Evolutionary conservation across 352 stramenopile species (phyloP).

Genomic region (Thraustotheca clavata): DNA sequence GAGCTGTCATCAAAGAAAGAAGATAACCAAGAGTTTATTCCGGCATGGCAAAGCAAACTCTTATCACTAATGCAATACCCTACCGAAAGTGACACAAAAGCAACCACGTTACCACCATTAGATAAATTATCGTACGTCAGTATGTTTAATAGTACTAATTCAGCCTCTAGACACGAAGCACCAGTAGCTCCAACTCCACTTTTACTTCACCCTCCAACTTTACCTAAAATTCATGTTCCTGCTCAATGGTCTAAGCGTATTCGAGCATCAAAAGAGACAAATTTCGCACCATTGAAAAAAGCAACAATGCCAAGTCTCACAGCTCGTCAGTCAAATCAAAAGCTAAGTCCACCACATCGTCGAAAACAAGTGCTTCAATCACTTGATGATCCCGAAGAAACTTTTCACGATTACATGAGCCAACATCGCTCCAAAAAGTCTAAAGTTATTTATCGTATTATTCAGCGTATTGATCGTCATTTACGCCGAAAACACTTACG

Average conservation of each 20-base stretch:
- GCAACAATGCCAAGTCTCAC: background rate
- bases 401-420: conserved; percentile 54
- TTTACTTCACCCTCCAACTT: background rate
- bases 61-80: background rate
- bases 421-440: conserved; percentile 59
- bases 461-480: conserved; percentile 72
- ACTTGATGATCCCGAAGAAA: conserved; percentile 25
- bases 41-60: background rate
- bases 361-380: background rate
- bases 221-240: conserved; percentile 14
- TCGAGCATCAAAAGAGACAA: background rate
- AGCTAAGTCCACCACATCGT: background rate
- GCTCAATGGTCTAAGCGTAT: conserved; percentile 7
- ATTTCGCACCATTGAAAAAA: background rate
- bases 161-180: no score
- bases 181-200: no score
- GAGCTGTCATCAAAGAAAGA: no score
- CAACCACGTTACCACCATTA: background rate
- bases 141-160: no score
- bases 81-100: background rate
- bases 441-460: conserved; percentile 61
- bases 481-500: conserved; percentile 78
- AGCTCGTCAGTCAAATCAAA: background rate
- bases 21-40: no score
- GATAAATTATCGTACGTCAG: no score